phyloP scores from a whole-genome alignment of 441 rosid genomes.

The Aleurites moluccanus region DNA sequence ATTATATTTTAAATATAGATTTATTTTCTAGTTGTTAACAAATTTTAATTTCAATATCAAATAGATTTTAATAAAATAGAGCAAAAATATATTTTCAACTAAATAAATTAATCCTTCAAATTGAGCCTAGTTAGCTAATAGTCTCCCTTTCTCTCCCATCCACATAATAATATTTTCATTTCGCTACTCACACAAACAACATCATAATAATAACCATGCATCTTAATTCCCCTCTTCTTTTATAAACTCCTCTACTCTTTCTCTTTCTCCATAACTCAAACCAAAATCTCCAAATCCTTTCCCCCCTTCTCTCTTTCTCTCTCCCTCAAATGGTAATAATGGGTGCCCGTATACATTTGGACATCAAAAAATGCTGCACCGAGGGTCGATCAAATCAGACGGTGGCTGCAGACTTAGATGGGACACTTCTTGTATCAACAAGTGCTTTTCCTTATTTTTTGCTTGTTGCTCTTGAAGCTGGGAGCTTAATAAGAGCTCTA shows the following conservation, averaged over 20 bases:
- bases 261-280: not conserved
- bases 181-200: not conserved
- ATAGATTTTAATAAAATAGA: no score
- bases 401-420: conserved; percentile 79
- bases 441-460: conserved; percentile 83
- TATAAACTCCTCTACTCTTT: conserved; percentile 21
- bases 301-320: not conserved
- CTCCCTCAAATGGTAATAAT: conserved; percentile 36
- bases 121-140: no score
- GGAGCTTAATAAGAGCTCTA: conserved; percentile 69
- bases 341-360: conserved; percentile 57
- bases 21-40: no score
- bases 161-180: conserved; percentile 23
- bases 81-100: no score
- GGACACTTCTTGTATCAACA: conserved; percentile 73
- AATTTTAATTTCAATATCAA: no score
- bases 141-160: conserved; percentile 7
- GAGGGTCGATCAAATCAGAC: conserved; percentile 69
- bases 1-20: no score
- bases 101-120: no score
- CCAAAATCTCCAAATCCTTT: not conserved
- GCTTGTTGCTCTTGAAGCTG: conserved; percentile 89
- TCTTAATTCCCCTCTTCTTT: conserved; percentile 20
- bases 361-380: conserved; percentile 46
- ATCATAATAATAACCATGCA: conserved; percentile 11